These are phyloP conservation scores for Pulveroboletus sp. DNA, from an alignment of 768 basidiomycete genomes.

Conservation along the genomic window DNA sequence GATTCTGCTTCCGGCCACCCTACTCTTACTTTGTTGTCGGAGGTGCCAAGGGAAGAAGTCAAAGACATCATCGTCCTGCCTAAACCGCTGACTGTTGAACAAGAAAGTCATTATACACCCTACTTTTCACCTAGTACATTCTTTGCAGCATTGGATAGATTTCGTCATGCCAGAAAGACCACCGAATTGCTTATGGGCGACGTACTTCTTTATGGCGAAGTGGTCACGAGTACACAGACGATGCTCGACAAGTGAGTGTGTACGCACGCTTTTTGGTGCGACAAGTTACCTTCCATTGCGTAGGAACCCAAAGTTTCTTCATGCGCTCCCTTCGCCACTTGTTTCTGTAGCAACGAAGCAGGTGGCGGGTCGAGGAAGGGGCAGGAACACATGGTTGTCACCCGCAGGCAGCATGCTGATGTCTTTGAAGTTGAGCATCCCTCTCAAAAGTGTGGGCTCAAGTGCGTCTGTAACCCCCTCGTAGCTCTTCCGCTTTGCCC, in stretches of 20 bases:
- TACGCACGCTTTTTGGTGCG: background rate
- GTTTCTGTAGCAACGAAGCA: conserved; percentile 87
- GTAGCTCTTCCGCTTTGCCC: background rate
- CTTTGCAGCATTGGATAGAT: conserved; percentile 48
- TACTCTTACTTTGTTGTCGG: conserved; percentile 19
- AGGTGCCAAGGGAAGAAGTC: conserved; percentile 37
- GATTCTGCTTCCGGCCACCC: conserved; percentile 16
- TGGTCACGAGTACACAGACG: conserved; percentile 92
- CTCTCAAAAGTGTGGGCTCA: conserved; percentile 12
- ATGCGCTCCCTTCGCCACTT: conserved; percentile 67
- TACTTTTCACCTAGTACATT: conserved; percentile 67
- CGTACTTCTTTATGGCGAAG: conserved; percentile 79
- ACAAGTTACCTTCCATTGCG: background rate
- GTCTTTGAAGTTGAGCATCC: conserved; percentile 24
- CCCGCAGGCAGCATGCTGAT: conserved; percentile 87
- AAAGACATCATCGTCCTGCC: conserved; percentile 56
- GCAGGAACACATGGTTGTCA: conserved; percentile 89
- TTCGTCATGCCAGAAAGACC: conserved; percentile 19
- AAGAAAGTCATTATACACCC: conserved; percentile 48
- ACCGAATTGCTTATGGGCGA: conserved; percentile 66
- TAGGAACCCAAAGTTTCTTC: conserved; percentile 76
- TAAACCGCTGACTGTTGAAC: conserved; percentile 45
- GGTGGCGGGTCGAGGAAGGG: conserved; percentile 84
- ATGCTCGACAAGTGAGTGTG: conserved; percentile 82
- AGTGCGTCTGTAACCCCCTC: conserved; percentile 2